Conservation (phyloP, 257 asterid species). For the Handroanthus guayacan region DNA sequence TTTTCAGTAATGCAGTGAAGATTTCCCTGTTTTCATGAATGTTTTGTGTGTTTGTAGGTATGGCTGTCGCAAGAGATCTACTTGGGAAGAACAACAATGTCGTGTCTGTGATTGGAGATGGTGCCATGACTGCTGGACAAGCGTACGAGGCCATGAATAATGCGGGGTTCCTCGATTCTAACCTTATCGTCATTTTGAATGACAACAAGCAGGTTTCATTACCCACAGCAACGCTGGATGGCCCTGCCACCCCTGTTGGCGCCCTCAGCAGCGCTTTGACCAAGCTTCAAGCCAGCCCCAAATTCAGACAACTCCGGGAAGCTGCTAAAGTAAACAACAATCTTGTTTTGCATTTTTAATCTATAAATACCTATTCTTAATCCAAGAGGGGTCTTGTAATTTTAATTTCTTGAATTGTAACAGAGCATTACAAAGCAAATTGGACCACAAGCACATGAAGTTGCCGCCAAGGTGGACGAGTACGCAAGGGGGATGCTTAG, state of each 20-base stretch:
- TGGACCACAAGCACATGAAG: slow-evolving; percentile 79
- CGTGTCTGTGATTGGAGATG: slow-evolving; percentile 76
- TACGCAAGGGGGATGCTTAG: slow-evolving; percentile 88
- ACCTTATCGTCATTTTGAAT: slow-evolving; percentile 66
- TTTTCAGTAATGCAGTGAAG: background rate
- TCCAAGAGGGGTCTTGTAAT: background rate
- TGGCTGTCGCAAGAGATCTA: slow-evolving; percentile 85
- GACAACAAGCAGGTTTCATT: slow-evolving; percentile 82
- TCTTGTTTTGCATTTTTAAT: too few relatives aligned
- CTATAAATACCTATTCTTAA: background rate
- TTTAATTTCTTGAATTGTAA: background rate
- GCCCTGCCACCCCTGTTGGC: slow-evolving; percentile 77
- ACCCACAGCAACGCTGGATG: slow-evolving; percentile 79
- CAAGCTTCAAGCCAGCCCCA: slow-evolving; percentile 78
- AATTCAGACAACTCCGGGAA: slow-evolving; percentile 77
- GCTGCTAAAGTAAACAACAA: slow-evolving; percentile 65
- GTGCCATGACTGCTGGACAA: slow-evolving; percentile 90
- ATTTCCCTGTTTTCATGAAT: background rate
- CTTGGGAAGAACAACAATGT: slow-evolving; percentile 70
- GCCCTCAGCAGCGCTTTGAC: slow-evolving; percentile 74
- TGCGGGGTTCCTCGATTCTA: slow-evolving; percentile 75
- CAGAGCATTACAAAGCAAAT: slow-evolving; percentile 77
- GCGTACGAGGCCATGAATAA: slow-evolving; percentile 92
- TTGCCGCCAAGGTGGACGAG: slow-evolving; percentile 85
- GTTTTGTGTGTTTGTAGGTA: slow-evolving; percentile 47